Conservation (phyloP, 1,284 basidiomycete species). For the Earliella scabrosa region DNA sequence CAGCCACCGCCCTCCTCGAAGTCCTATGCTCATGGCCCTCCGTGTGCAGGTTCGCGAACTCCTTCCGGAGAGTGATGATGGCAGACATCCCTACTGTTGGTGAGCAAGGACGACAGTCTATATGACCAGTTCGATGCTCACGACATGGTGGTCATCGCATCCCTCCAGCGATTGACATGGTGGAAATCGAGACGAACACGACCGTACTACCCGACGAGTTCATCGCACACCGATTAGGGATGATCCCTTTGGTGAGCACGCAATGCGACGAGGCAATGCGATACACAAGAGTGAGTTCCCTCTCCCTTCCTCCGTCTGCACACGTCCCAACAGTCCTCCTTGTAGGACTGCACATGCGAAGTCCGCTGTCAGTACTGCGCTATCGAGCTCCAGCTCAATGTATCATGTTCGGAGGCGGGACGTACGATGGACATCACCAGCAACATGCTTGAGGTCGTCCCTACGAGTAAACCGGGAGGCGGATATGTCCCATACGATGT, state of each 20-base stretch:
- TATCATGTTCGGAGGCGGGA: slow-evolving; percentile 64
- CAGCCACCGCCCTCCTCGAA: slow-evolving; percentile 1
- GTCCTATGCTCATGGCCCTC: slow-evolving; percentile 19
- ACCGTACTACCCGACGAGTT: slow-evolving; percentile 97
- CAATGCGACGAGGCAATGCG: slow-evolving; percentile 87
- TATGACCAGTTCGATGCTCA: too few species aligned
- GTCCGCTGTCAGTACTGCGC: slow-evolving; percentile 83
- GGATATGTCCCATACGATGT: slow-evolving; percentile 37
- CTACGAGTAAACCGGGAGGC: slow-evolving; percentile 28
- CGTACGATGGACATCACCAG: slow-evolving; percentile 84
- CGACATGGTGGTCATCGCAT: not conserved
- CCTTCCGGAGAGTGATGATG: slow-evolving; percentile 88
- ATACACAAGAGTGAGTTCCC: slow-evolving; percentile 80
- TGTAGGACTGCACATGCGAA: slow-evolving; percentile 85
- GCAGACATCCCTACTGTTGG: slow-evolving; percentile 95
- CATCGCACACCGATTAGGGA: slow-evolving; percentile 93
- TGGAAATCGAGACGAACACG: slow-evolving; percentile 92
- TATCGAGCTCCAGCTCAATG: slow-evolving; percentile 75
- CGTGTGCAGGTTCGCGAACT: slow-evolving; percentile 79
- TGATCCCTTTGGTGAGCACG: slow-evolving; percentile 89
- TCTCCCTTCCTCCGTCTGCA: not conserved
- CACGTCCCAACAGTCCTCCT: slow-evolving; percentile 10
- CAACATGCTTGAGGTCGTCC: slow-evolving; percentile 69
- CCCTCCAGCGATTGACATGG: slow-evolving; percentile 91
- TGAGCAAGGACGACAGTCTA: slow-evolving; percentile 49